Evolutionary conservation across 345 rosid species (phyloP), one percentile per base, ranked within the genome.

Genomic region (Triadica sebifera): DNA sequence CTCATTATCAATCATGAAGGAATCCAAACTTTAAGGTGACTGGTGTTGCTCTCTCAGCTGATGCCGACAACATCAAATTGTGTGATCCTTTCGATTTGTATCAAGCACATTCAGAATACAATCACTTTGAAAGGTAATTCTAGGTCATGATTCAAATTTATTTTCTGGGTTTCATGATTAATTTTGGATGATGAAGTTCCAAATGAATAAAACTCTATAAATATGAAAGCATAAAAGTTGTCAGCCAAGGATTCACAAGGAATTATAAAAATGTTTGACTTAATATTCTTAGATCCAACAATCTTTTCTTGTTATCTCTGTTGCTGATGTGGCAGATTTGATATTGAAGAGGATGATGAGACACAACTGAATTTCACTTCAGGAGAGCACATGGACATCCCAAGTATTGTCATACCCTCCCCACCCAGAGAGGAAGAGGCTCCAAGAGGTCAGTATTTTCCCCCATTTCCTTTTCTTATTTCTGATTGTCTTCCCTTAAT

Each of bases 31-130:
- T 24, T 57, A 55, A 39, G 51, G 72, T 83, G 71, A 77, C 51
- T 56, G 60, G 29, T 80, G 53, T 67, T 62, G 13, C 58, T 56
- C 62, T 72, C 71, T 65, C 94, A 95, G 99, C 86, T 78, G 88
- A 87, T 81, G 87, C 85, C 16, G 90, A 84, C 0, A 84, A 90
- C 65, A 93, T 95, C 79, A 95, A 93, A 65, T 78, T 94, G 74
- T 75, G 65, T 29, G 98, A 90, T 64, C 81, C 70, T 75, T 87
- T 85, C 78, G 89, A 87, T 81, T 82, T 84, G 20, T 87, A 56
- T 74, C 91, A 87, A 84, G 57, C 83, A 12, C 75, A 82, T 65
- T 75, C 81, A 53, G 84, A 86, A 45, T 86, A 83, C 75, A 81
- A 87, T 76, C 90, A 77, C 65, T 91, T 79, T 81, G 95, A 90